Percentiles rank a stretch among this genome's conserved stretches.
These are phyloP conservation scores for Dissophora globulifera DNA, from an alignment of 192 early-diverging fungal genomes.

Conservation along the genomic window DNA sequence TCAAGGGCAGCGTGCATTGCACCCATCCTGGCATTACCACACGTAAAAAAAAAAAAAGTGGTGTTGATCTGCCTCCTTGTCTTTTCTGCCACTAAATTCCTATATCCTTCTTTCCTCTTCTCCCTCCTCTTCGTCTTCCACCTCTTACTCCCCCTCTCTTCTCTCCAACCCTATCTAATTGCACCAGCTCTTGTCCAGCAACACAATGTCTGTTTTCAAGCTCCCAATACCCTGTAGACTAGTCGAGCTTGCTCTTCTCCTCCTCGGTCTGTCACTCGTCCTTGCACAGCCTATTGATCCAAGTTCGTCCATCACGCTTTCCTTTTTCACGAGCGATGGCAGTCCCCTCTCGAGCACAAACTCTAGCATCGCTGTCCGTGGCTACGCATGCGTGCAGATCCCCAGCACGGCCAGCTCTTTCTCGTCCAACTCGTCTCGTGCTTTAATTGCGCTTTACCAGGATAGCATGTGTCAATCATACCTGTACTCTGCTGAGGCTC, in stretches of 20 bases:
- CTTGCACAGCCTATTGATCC: conserved; percentile 4
- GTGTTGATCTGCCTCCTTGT: too few species aligned
- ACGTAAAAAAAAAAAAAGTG: conserved; percentile 12
- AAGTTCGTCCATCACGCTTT: conserved; percentile 8
- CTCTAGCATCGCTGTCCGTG: not conserved
- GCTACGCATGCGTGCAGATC: conserved; percentile 9
- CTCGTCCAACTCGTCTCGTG: not conserved
- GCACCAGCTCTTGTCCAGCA: not conserved
- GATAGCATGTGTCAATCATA: conserved; percentile 26
- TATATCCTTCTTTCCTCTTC: not conserved
- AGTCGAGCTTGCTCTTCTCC: not conserved
- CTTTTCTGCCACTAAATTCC: too few species aligned
- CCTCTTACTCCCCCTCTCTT: not conserved
- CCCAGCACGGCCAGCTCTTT: conserved; percentile 10
- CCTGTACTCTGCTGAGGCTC: conserved; percentile 23
- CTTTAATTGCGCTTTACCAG: conserved; percentile 32
- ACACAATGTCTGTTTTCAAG: not conserved
- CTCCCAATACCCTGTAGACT: not conserved
- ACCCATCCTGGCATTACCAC: not conserved
- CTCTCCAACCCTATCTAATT: not conserved
- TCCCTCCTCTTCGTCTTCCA: not conserved
- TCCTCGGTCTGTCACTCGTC: not conserved
- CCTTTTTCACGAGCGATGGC: conserved; percentile 1
- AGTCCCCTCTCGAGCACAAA: conserved; percentile 5
- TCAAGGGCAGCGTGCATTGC: not conserved